These are phyloP conservation scores for Mycena metata DNA, from an alignment of 768 basidiomycete species.

Conservation along the genomic window DNA sequence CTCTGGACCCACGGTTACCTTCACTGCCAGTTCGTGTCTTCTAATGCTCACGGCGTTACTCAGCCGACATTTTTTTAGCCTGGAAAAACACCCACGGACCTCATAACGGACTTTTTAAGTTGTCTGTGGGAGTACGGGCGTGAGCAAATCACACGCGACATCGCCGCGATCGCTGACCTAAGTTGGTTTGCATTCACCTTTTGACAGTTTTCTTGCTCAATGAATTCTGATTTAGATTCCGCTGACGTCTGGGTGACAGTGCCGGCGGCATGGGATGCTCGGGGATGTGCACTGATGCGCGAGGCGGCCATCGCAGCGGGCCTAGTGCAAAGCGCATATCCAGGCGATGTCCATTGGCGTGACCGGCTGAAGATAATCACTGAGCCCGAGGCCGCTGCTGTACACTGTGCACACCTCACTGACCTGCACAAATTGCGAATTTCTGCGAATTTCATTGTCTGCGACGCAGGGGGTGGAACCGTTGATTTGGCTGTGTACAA, in stretches of 20 bases:
- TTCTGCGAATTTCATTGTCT: constrained; percentile 95
- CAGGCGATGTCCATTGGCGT: constrained; percentile 81
- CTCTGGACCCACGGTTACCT: constrained; percentile 84
- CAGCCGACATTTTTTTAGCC: constrained; percentile 55
- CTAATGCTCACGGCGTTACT: constrained; percentile 12
- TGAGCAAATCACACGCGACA: constrained; percentile 88
- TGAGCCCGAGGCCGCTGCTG: constrained; percentile 89
- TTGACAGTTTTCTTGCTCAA: constrained; percentile 16
- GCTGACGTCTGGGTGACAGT: constrained; percentile 31
- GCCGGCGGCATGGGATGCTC: constrained; percentile 31
- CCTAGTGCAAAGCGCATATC: constrained; percentile 44
- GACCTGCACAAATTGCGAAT: constrained; percentile 85
- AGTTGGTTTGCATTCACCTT: constrained; percentile 59
- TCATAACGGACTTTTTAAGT: constrained; percentile 87
- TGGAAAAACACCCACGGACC: constrained; percentile 81
- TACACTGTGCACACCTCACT: constrained; percentile 87
- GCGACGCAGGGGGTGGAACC: constrained; percentile 86
- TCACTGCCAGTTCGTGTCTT: constrained; percentile 73
- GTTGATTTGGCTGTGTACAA: constrained; percentile 70
- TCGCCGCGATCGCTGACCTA: constrained; percentile 87
- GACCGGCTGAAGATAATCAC: constrained; percentile 89
- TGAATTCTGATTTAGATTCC: constrained; percentile 31
- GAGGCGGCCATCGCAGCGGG: constrained; percentile 27
- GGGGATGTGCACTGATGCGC: constrained; percentile 27
- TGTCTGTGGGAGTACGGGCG: constrained; percentile 91